A percentile compares a stretch with the other conserved stretches of the same genome.
Evolutionary conservation across 139 green algal genomes (phyloP).

Genomic region (Pleodorina starrii): DNA sequence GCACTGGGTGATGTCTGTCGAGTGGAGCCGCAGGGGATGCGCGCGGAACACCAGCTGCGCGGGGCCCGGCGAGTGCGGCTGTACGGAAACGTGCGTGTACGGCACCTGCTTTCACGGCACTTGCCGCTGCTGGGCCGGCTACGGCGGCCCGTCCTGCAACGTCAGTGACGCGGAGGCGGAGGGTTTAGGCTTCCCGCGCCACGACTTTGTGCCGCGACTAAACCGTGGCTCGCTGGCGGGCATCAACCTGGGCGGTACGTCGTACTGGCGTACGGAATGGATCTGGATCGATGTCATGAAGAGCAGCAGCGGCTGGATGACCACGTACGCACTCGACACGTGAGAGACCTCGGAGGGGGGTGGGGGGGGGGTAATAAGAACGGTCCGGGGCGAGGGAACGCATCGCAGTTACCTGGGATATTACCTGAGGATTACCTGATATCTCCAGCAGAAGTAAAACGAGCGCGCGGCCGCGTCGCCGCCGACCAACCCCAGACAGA

Average conservation of each 20-base stretch:
- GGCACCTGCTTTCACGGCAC: constrained; percentile 45
- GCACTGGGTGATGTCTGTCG: too few species aligned
- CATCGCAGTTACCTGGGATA: too few species aligned
- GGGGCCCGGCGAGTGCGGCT: constrained; percentile 51
- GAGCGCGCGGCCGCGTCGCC: too few species aligned
- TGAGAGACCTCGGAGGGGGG: too few species aligned
- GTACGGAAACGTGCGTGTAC: constrained; percentile 28
- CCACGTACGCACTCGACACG: constrained; percentile 37
- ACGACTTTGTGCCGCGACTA: background rate
- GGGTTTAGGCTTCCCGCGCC: background rate
- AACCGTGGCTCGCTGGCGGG: constrained; percentile 46
- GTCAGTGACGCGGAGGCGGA: background rate
- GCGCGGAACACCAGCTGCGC: background rate
- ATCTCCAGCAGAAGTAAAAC: too few species aligned
- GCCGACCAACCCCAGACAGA: too few species aligned
- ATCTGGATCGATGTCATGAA: constrained; percentile 54
- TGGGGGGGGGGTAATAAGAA: too few species aligned
- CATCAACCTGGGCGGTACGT: constrained; percentile 13
- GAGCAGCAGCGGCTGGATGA: constrained; percentile 45
- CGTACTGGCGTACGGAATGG: constrained; percentile 51
- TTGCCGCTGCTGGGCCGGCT: constrained; percentile 55
- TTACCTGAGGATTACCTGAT: too few species aligned
- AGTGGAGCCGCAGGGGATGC: constrained; percentile 26
- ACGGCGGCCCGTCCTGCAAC: constrained; percentile 2
- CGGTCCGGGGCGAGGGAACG: too few species aligned